Evolutionary conservation across 192 early-diverging fungal genomes (phyloP).

Genomic region (Mycoemilia scoparia): DNA sequence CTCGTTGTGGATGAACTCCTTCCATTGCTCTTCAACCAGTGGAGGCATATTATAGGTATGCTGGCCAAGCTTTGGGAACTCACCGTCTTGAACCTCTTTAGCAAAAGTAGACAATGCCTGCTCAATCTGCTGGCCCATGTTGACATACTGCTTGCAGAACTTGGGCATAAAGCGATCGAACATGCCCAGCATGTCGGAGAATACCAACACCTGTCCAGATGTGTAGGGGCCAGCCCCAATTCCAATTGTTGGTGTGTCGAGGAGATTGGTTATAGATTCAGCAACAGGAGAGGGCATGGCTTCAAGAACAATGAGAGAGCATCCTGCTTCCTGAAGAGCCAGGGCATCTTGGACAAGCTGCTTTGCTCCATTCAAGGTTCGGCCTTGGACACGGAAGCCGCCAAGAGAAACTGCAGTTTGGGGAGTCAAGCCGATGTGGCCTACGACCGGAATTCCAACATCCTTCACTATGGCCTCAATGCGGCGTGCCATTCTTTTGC

Average conservation of each 20-base stretch:
- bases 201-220: constrained; percentile 90
- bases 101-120: constrained; percentile 52
- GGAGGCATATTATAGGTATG: constrained; percentile 53
- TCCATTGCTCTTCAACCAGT: constrained; percentile 21
- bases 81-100: constrained; percentile 51
- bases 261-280: constrained; percentile 51
- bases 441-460: constrained; percentile 86
- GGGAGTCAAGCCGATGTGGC: constrained; percentile 90
- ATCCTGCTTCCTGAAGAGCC: constrained; percentile 78
- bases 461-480: constrained; percentile 50
- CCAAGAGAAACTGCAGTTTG: constrained; percentile 74
- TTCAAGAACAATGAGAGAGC: constrained; percentile 80
- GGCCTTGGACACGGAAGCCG: constrained; percentile 85
- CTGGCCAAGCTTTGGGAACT: constrained; percentile 52
- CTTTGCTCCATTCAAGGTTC: constrained; percentile 57
- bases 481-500: constrained; percentile 63
- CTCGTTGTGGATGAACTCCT: constrained; percentile 13
- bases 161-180: constrained; percentile 85
- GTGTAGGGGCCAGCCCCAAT: constrained; percentile 81
- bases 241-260: constrained; percentile 85
- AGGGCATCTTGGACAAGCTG: constrained; percentile 69
- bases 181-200: constrained; percentile 76
- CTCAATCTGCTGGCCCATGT: constrained; percentile 53
- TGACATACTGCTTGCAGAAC: constrained; percentile 81
- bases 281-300: constrained; percentile 84